These are phyloP conservation scores for Trametes pubescens DNA, from an alignment of 1,284 basidiomycete genomes.

Conservation along the genomic window DNA sequence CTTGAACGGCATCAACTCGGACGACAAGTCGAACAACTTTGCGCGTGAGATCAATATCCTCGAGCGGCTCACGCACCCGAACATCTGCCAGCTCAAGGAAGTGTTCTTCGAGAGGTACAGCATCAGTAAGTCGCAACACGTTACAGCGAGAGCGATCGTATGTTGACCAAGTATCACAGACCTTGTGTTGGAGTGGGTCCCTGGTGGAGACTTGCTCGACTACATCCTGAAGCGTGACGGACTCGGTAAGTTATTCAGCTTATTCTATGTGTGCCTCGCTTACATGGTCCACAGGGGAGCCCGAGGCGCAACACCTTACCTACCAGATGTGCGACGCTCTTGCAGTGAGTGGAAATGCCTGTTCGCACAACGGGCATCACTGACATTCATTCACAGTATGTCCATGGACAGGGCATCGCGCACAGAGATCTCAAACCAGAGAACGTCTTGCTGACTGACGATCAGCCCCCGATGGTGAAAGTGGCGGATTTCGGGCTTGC, in stretches of 20 bases:
- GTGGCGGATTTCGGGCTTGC: constrained; percentile 95
- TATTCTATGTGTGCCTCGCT: not conserved
- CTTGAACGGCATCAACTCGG: constrained; percentile 16
- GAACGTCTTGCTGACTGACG: constrained; percentile 79
- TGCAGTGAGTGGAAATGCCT: constrained; percentile 52
- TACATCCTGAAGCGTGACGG: constrained; percentile 70
- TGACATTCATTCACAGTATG: constrained; percentile 58
- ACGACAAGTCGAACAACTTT: constrained; percentile 45
- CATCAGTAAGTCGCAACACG: constrained; percentile 58
- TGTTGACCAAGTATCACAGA: constrained; percentile 49
- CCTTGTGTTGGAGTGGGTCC: constrained; percentile 81
- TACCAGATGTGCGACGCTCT: constrained; percentile 80
- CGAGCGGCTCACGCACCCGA: constrained; percentile 76
- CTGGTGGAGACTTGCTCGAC: constrained; percentile 91
- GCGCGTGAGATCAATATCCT: constrained; percentile 85
- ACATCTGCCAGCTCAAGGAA: constrained; percentile 85
- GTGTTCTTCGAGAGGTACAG: constrained; percentile 71
- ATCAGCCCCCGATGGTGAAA: constrained; percentile 73
- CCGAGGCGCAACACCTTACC: constrained; percentile 65
- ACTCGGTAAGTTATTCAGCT: constrained; percentile 56
- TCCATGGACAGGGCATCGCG: constrained; percentile 77
- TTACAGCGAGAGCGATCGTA: not conserved
- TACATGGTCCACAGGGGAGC: constrained; percentile 55
- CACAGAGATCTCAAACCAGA: constrained; percentile 96
- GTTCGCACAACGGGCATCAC: not conserved